phyloP scores from a whole-genome alignment of 495 filamentous ascomycete genomes.

The Hypoxylon intermedium region DNA sequence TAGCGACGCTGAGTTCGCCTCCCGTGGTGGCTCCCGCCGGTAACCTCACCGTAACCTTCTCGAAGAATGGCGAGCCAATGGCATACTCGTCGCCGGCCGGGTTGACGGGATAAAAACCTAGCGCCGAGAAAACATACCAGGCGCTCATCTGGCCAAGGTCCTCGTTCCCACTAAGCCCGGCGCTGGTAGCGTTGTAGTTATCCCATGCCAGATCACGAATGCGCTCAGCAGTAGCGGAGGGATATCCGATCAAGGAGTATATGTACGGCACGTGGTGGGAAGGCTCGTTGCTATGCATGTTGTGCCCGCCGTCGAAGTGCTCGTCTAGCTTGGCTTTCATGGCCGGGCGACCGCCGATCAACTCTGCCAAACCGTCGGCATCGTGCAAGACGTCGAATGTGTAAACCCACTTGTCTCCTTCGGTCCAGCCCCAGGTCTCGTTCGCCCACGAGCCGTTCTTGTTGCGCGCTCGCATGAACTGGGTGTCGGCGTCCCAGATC shows the following conservation, averaged over 20 bases:
- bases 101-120: slow-evolving; percentile 43
- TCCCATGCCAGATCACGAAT: slow-evolving; percentile 39
- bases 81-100: slow-evolving; percentile 41
- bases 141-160: slow-evolving; percentile 47
- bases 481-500: slow-evolving; percentile 40
- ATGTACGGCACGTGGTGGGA: slow-evolving; percentile 45
- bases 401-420: slow-evolving; percentile 45
- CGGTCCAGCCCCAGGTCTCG: slow-evolving; percentile 43
- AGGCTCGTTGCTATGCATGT: slow-evolving; percentile 47
- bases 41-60: slow-evolving; percentile 34
- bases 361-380: slow-evolving; percentile 30
- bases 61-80: slow-evolving; percentile 43
- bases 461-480: slow-evolving; percentile 46
- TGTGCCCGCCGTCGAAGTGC: slow-evolving; percentile 43
- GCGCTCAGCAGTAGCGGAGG: slow-evolving; percentile 29
- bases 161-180: slow-evolving; percentile 43
- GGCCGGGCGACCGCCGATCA: slow-evolving; percentile 38
- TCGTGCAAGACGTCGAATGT: slow-evolving; percentile 46
- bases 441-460: slow-evolving; percentile 42
- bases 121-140: slow-evolving; percentile 44
- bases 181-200: slow-evolving; percentile 42
- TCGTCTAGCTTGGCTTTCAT: slow-evolving; percentile 43
- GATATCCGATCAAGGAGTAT: slow-evolving; percentile 42
- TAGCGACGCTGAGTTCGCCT: slow-evolving; percentile 11
- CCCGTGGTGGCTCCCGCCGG: slow-evolving; percentile 31